Percentiles rank a stretch among this genome's conserved stretches.
Evolutionary conservation across 345 rosid species (phyloP).

Genomic region (Linum trigynum): DNA sequence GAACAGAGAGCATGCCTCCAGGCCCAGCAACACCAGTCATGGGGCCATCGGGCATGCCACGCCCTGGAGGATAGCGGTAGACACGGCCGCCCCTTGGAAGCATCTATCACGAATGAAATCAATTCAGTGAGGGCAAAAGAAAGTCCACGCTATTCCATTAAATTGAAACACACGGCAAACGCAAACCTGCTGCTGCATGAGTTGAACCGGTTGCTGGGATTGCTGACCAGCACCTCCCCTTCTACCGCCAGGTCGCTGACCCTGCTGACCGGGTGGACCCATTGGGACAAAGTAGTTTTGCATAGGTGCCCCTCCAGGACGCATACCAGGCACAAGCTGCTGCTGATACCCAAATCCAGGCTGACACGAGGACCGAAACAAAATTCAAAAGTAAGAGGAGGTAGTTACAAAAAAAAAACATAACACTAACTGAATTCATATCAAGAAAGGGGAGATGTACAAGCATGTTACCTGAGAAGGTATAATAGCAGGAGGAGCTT

Average conservation of each 20-base stretch:
- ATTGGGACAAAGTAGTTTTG: conserved; percentile 79
- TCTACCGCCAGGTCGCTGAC: conserved; percentile 78
- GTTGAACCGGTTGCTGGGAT: conserved; percentile 62
- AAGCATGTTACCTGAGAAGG: conserved; percentile 55
- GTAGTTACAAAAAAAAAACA: neutral
- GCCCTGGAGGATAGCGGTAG: conserved; percentile 69
- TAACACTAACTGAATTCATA: neutral
- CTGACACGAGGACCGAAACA: conserved; percentile 24
- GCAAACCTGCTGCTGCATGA: conserved; percentile 79
- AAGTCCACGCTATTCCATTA: neutral
- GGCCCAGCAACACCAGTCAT: conserved; percentile 58
- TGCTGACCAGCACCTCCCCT: conserved; percentile 60
- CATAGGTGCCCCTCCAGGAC: conserved; percentile 68
- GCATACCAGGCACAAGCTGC: conserved; percentile 90
- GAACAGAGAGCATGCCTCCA: conserved; percentile 70
- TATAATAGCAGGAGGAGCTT: conserved; percentile 69
- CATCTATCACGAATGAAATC: conserved; percentile 35
- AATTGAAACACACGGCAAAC: neutral
- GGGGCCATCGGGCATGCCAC: conserved; percentile 66
- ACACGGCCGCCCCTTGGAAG: conserved; percentile 72
- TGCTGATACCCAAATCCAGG: conserved; percentile 92
- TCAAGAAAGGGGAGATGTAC: neutral
- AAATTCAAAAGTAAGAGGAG: neutral
- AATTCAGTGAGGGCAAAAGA: neutral
- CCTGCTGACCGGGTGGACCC: conserved; percentile 89